Evolutionary conservation across 179 eudicot genomes (phyloP), one percentile per base, ranked within the genome.

Genomic region (Spergularia azorica): DNA sequence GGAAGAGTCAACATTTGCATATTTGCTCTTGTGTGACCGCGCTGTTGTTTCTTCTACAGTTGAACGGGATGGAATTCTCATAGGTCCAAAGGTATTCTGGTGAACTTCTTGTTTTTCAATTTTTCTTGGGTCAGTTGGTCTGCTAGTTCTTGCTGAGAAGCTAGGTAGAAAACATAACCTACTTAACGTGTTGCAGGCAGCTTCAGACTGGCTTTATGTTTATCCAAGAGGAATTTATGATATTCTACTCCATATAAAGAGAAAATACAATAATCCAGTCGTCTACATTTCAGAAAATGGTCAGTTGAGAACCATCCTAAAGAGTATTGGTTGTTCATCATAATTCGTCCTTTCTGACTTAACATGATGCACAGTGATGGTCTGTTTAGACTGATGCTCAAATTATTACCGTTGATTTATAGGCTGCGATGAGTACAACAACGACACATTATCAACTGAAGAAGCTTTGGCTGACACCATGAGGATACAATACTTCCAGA

Each of bases 271-370:
- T 5, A 70, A 83, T 74, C 89, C 91, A 9, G 17, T 71, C 13
- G 83, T 88, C 54, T 86, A 81, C 77, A 88, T 88, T 52, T 86
- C 89, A 21, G 91, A 86, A 79, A 87, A 81, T 72, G 89, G 91
- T 85, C 75, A 61, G 75, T 61, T 2, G 26, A 73, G 12, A 55
- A 10, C 6, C 62, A 5, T 15, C 13, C 36, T 55, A 58, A 26
- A 14, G 2, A 5, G 57, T 14, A 26, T 26, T 26, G n/a, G 57
- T n/a, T 16, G 46, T 50, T 43, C 48, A 43, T 43, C 48, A 41
- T 41, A 41, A n/a, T n/a, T n/a, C n/a, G n/a, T n/a, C n/a, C n/a
- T n/a, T n/a, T n/a, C n/a, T n/a, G n/a, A n/a, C n/a, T n/a, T n/a
- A n/a, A n/a, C n/a, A 26, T 26, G 32, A 43, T 43, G 48, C 48